Evolutionary conservation across 345 rosid genomes (phyloP).

Genomic region (Aurinia saxatilis): DNA sequence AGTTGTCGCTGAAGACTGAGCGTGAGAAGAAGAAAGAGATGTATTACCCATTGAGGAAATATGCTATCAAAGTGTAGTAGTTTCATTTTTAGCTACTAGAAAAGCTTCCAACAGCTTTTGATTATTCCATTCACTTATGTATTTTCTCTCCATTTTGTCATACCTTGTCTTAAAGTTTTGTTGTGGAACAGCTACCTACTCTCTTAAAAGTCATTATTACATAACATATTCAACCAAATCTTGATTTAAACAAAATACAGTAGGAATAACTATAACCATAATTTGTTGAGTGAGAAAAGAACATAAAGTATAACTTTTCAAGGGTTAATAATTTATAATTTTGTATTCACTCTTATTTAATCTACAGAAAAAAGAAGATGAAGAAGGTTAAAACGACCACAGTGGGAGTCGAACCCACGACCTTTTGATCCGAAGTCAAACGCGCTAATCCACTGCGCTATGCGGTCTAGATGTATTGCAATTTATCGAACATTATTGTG

Average conservation of each 20-base stretch:
- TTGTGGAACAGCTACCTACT: not conserved
- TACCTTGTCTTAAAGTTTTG: not conserved
- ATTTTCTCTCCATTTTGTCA: not conserved
- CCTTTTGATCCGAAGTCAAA: conserved; percentile 99
- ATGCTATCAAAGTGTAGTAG: conserved; percentile 32
- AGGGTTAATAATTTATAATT: too few species aligned
- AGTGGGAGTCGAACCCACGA: conserved; percentile 87
- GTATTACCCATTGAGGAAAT: conserved; percentile 66
- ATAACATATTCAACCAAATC: not conserved
- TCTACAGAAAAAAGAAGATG: too few species aligned
- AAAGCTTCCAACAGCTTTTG: not conserved
- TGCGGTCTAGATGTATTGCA: too few species aligned
- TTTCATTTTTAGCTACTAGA: not conserved
- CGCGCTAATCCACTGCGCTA: conserved; percentile 99
- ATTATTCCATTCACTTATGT: not conserved
- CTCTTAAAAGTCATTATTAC: not conserved
- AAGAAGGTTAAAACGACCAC: conserved; percentile 20
- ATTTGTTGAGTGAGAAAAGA: too few species aligned
- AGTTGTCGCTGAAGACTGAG: conserved; percentile 62
- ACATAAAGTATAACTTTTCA: too few species aligned
- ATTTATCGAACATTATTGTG: too few species aligned
- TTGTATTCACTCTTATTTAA: too few species aligned
- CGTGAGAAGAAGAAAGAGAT: conserved; percentile 64
- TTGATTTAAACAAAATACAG: too few species aligned
- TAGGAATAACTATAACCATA: too few species aligned